phyloP scores from a whole-genome alignment of 2,329 filamentous ascomycete genomes.

The Clarireedia sp. region DNA sequence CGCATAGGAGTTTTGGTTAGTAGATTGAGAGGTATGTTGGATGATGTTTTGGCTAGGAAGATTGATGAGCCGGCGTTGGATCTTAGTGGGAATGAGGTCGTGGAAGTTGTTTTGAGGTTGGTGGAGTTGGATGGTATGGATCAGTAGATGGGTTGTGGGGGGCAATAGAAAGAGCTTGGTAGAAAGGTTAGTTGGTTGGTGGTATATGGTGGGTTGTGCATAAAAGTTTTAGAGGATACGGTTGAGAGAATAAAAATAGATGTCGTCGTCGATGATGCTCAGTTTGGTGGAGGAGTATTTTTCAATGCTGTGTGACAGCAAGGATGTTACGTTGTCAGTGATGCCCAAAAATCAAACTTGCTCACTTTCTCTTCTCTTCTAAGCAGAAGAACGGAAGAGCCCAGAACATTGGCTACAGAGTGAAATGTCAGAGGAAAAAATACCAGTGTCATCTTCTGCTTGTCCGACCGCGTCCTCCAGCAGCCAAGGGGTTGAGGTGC shows the following conservation, averaged over 20 bases:
- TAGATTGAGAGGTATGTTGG: constrained; percentile 75
- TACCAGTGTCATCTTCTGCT: too few relatives aligned
- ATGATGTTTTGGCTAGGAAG: constrained; percentile 72
- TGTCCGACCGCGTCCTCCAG: too few relatives aligned
- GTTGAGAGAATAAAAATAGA: too few relatives aligned
- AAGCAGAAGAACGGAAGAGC: neutral
- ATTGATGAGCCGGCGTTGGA: constrained; percentile 66
- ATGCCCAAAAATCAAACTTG: too few relatives aligned
- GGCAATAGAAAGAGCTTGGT: neutral
- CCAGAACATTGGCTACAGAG: neutral
- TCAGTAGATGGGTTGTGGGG: constrained; percentile 18
- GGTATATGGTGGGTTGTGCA: neutral
- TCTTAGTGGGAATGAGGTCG: constrained; percentile 55
- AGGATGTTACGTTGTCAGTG: too few relatives aligned
- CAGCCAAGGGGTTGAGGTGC: too few relatives aligned
- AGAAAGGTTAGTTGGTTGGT: neutral
- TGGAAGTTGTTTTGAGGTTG: constrained; percentile 68
- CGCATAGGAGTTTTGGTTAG: constrained; percentile 86
- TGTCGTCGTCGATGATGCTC: neutral
- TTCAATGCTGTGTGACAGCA: too few relatives aligned
- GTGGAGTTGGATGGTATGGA: constrained; percentile 88
- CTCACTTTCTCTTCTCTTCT: neutral
- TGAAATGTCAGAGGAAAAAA: too few relatives aligned
- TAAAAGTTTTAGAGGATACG: too few relatives aligned
- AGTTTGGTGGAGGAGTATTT: neutral